Conservation (phyloP, 768 basidiomycete species). For the Lactifluus rugatus region DNA sequence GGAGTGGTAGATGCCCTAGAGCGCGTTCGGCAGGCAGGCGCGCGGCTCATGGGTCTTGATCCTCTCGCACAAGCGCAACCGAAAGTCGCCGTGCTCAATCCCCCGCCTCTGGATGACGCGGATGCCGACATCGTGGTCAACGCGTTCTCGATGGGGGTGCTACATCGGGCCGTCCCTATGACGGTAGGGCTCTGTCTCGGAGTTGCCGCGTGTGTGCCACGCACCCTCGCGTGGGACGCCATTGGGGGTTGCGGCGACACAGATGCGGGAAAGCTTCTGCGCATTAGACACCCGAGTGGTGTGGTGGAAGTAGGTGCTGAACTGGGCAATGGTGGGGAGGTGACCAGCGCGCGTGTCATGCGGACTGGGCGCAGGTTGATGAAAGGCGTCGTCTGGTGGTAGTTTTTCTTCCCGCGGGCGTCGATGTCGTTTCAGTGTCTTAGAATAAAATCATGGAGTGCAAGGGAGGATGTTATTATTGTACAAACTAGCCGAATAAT, state of each 20-base stretch:
- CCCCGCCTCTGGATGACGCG: constrained; percentile 26
- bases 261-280: constrained; percentile 27
- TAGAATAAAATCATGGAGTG: neutral
- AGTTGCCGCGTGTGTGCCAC: constrained; percentile 46
- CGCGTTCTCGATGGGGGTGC: constrained; percentile 61
- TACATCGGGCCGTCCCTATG: constrained; percentile 65
- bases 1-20: constrained; percentile 34
- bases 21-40: constrained; percentile 44
- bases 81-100: constrained; percentile 51
- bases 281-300: constrained; percentile 58
- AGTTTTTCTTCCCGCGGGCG: neutral
- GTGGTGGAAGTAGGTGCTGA: constrained; percentile 57
- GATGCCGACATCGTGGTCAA: constrained; percentile 44
- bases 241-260: constrained; percentile 23
- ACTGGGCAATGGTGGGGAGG: constrained; percentile 36
- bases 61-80: constrained; percentile 57
- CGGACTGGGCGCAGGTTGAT: constrained; percentile 63
- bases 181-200: constrained; percentile 63
- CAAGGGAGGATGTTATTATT: no score
- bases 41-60: constrained; percentile 53
- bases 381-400: constrained; percentile 64
- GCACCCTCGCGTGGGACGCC: constrained; percentile 46
- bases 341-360: constrained; percentile 51
- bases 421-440: neutral
- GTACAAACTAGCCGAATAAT: no score